phyloP scores from a whole-genome alignment of 83 land plant genomes.

The Isoetes engelmannii region DNA sequence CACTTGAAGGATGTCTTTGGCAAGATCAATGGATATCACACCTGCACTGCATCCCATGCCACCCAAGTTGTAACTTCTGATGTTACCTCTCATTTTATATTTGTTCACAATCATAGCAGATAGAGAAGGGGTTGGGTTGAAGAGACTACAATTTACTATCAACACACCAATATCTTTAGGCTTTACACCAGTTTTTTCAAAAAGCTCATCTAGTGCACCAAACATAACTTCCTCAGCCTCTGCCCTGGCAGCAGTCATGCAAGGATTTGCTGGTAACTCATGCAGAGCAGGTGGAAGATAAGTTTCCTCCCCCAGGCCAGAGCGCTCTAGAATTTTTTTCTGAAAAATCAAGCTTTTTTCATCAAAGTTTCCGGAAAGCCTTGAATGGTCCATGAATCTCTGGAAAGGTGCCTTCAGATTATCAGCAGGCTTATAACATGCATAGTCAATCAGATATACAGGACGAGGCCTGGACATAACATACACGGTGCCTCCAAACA shows the following conservation, averaged over 20 bases:
- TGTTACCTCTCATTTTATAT: constrained; percentile 42
- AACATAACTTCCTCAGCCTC: constrained; percentile 47
- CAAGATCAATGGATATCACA: constrained; percentile 33
- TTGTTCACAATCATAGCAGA: constrained; percentile 49
- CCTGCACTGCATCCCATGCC: constrained; percentile 60
- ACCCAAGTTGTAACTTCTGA: constrained; percentile 33
- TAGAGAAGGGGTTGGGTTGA: constrained; percentile 46
- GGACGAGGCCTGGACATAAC: constrained; percentile 38
- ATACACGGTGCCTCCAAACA: constrained; percentile 39
- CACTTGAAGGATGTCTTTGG: constrained; percentile 38
- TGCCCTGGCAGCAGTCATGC: constrained; percentile 24
- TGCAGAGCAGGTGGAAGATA: constrained; percentile 32
- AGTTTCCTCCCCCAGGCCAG: constrained; percentile 32
- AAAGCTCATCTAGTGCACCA: constrained; percentile 41
- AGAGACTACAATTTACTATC: constrained; percentile 43
- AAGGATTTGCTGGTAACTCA: constrained; percentile 21
- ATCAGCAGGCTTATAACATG: constrained; percentile 38
- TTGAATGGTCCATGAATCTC: constrained; percentile 28
- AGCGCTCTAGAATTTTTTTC: constrained; percentile 25
- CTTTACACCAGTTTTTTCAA: constrained; percentile 22
- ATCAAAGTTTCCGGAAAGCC: constrained; percentile 14
- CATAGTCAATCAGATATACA: constrained; percentile 43
- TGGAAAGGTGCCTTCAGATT: constrained; percentile 20
- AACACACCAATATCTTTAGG: constrained; percentile 42
- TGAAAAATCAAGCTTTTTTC: constrained; percentile 32